Percentiles rank a stretch among this genome's conserved stretches.
Evolutionary conservation across 768 basidiomycete species (phyloP).

Genomic region (Suillus subalutaceus): DNA sequence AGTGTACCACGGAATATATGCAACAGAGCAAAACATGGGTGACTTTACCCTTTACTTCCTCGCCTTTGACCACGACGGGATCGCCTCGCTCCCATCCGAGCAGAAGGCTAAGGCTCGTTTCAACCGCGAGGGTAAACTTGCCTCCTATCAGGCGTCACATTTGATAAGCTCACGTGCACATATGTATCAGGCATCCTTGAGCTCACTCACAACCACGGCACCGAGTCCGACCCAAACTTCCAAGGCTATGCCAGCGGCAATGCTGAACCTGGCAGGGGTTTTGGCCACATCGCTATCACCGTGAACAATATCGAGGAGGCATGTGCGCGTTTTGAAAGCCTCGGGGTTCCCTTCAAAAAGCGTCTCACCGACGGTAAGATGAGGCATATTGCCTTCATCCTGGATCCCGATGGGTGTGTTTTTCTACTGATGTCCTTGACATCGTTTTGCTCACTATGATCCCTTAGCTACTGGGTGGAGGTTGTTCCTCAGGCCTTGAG

Average conservation of each 20-base stretch:
- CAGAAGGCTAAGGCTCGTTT: constrained; percentile 54
- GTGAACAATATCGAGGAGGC: constrained; percentile 84
- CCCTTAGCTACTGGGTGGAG: constrained; percentile 61
- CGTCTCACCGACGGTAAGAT: constrained; percentile 83
- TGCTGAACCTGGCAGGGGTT: constrained; percentile 72
- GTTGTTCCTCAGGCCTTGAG: constrained; percentile 43
- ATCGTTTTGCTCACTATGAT: constrained; percentile 6
- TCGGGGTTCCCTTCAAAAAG: constrained; percentile 89
- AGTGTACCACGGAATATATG: constrained; percentile 12
- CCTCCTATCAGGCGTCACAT: constrained; percentile 7
- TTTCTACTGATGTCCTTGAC: background rate
- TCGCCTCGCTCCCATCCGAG: constrained; percentile 47
- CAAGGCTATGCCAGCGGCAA: constrained; percentile 88
- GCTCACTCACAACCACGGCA: constrained; percentile 89
- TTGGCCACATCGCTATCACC: constrained; percentile 88
- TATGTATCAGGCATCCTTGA: constrained; percentile 68
- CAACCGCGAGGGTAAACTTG: constrained; percentile 63
- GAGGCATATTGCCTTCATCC: constrained; percentile 79
- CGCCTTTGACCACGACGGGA: constrained; percentile 68
- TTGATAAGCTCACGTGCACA: background rate
- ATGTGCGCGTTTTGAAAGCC: constrained; percentile 78
- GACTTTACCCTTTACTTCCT: constrained; percentile 87
- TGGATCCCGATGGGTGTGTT: constrained; percentile 80
- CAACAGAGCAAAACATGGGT: constrained; percentile 52
- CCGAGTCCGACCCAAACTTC: constrained; percentile 78